Base-by-base conservation (phyloP, 768 basidiomycete species). In the Naganishia antarctica region DNA sequence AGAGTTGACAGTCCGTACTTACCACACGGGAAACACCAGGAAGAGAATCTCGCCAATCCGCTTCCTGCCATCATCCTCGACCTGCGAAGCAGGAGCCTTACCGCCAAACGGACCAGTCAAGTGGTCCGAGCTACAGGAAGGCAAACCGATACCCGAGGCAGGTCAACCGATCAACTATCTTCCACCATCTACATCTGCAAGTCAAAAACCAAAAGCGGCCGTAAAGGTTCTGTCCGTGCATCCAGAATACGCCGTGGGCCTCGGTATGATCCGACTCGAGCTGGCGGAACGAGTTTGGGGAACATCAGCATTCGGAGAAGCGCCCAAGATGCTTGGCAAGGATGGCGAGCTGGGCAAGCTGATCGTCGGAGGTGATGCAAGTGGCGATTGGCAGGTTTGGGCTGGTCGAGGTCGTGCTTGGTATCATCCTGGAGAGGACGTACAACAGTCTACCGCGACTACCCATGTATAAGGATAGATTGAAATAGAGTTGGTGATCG, bases 1-100 rank as follows among this genome's bases (percentile, higher is more conserved):
- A 81, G 96, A 98, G 72, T 81, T 98, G 43, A 97, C 93, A 0
- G 93, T 96, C 6, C 84, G 96, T 58, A 97, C 94, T 40, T 94
- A 94, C 76, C 91, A 97, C 75, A 97, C 88, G 6, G 96, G 96
- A 12, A 82, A 87, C 28, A 80, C 96, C 45, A 83, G 96, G 66
- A 98, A 97, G 76, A 85, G 96, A 13, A 88, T 93, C 32, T 79
- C 91, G 12, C 92, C 92, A 1, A 83, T 97, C n/a, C 69, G 80
- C 2, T 79, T 92, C 32, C 71, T 73, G 31, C 64, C 46, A 16
- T 60, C 53, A 63, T 66, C 31, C 57, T 57, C 60, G 49, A 49
- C 32, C 12, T 49, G 59, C 46, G 59, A 60, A 45, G 13, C 28
- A 9, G 15, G n/a, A 8, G 37, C 28, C 18, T 18, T 45, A 15